Evolutionary conservation across 2,329 filamentous ascomycete genomes (phyloP).

Genomic region (Ophiostoma quercus): DNA sequence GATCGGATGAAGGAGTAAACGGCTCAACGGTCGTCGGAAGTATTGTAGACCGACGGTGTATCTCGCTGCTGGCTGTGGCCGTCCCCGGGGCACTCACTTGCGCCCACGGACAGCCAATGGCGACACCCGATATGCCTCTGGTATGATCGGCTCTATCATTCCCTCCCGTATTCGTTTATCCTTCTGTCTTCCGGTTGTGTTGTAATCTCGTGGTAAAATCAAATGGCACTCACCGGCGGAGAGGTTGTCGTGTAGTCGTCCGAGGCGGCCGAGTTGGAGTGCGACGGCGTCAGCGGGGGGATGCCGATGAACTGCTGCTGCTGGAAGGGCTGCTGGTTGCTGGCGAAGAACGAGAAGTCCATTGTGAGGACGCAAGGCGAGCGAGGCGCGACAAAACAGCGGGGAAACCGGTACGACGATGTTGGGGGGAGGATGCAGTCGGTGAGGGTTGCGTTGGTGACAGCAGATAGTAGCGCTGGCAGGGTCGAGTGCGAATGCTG

Average conservation of each 20-base stretch:
- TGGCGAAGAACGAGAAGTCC: constrained; percentile 51
- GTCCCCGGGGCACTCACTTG: not conserved
- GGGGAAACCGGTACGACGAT: not conserved
- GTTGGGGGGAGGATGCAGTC: not conserved
- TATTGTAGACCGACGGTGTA: not conserved
- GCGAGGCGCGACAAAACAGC: constrained; percentile 4
- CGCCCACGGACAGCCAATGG: not conserved
- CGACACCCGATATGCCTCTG: not conserved
- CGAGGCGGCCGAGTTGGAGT: constrained; percentile 50
- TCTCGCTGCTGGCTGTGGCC: not conserved
- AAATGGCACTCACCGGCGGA: constrained; percentile 46
- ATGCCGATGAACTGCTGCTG: constrained; percentile 52
- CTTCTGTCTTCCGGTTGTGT: not conserved
- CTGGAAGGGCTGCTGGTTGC: constrained; percentile 49
- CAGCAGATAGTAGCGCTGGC: not conserved
- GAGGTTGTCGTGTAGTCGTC: constrained; percentile 53
- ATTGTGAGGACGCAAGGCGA: constrained; percentile 34
- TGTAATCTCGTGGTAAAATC: not conserved
- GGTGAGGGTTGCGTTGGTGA: not conserved
- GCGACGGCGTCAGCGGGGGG: constrained; percentile 50
- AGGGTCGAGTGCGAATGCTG: not conserved
- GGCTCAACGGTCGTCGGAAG: not conserved
- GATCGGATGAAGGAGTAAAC: not conserved
- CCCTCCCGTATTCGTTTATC: not conserved
- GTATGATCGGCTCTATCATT: not conserved